A percentile compares a stretch with the other conserved stretches of the same genome.
Conservation (phyloP, 208 protist species). For the Trypanosomatidae sp. region DNA sequence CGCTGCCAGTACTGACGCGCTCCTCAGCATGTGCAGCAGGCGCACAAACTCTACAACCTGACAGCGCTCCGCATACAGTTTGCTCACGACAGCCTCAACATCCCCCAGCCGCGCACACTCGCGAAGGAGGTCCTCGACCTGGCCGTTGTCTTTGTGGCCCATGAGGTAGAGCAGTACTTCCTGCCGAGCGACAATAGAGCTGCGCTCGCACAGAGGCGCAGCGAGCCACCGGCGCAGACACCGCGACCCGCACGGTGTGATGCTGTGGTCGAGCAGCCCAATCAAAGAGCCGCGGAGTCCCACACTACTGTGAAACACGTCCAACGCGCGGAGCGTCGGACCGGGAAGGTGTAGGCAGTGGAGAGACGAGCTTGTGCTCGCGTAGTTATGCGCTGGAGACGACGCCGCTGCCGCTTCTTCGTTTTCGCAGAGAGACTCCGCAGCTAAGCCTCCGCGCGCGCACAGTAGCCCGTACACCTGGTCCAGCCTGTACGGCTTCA, state of each 20-base stretch:
- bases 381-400: not conserved
- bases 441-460: not conserved
- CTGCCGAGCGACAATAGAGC: constrained; percentile 45
- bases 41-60: constrained; percentile 69
- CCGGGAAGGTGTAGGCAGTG: constrained; percentile 44
- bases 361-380: not conserved
- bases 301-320: constrained; percentile 78
- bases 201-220: constrained; percentile 41
- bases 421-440: not conserved
- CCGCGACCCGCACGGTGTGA: constrained; percentile 62
- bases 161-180: constrained; percentile 52
- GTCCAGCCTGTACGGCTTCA: constrained; percentile 59
- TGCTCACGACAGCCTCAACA: constrained; percentile 72
- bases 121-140: constrained; percentile 55
- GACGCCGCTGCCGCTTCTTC: not conserved
- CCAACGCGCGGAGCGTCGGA: constrained; percentile 71
- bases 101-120: constrained; percentile 75
- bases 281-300: constrained; percentile 50
- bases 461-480: constrained; percentile 50
- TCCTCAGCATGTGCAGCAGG: constrained; percentile 57
- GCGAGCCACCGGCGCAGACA: constrained; percentile 71
- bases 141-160: constrained; percentile 30
- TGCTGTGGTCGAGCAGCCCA: constrained; percentile 63
- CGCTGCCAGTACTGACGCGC: constrained; percentile 27
- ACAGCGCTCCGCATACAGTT: constrained; percentile 76